These are phyloP conservation scores for Pythium apleroticum DNA, from an alignment of 352 stramenopile genomes.

Conservation along the genomic window DNA sequence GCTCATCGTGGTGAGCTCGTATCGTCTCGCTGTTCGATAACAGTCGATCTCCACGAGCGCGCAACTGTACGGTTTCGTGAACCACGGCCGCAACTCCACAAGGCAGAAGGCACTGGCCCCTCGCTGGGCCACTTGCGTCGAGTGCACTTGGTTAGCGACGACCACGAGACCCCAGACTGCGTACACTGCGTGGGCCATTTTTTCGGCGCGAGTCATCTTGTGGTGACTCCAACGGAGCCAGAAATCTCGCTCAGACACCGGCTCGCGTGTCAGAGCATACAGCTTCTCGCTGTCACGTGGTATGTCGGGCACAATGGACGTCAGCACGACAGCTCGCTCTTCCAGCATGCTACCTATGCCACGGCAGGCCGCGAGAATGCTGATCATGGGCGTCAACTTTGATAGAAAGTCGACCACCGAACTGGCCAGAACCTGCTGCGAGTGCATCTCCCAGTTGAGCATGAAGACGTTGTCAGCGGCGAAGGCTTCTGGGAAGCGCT, in stretches of 20 bases:
- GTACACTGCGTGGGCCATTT: neutral
- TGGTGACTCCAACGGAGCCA: slow-evolving; percentile 1
- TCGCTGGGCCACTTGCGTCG: neutral
- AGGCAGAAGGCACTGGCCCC: neutral
- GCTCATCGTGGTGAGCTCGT: neutral
- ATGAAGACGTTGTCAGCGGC: neutral
- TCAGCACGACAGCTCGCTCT: neutral
- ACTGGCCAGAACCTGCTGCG: neutral
- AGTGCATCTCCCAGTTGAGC: slow-evolving; percentile 3
- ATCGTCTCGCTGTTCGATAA: neutral
- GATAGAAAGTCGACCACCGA: slow-evolving; percentile 3
- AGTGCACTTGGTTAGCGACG: neutral
- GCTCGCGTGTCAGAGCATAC: neutral
- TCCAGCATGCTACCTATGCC: neutral
- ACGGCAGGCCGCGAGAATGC: neutral
- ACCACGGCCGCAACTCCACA: neutral
- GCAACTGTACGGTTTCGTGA: neutral
- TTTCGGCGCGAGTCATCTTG: neutral
- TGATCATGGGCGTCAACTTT: neutral
- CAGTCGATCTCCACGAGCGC: slow-evolving; percentile 4
- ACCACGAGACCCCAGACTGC: neutral
- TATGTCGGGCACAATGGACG: neutral
- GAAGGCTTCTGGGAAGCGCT: neutral
- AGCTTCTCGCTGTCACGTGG: neutral
- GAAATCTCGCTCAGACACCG: neutral